Evolutionary conservation across 495 filamentous ascomycete genomes (phyloP).

Genomic region (Wilcoxina mikolae): DNA sequence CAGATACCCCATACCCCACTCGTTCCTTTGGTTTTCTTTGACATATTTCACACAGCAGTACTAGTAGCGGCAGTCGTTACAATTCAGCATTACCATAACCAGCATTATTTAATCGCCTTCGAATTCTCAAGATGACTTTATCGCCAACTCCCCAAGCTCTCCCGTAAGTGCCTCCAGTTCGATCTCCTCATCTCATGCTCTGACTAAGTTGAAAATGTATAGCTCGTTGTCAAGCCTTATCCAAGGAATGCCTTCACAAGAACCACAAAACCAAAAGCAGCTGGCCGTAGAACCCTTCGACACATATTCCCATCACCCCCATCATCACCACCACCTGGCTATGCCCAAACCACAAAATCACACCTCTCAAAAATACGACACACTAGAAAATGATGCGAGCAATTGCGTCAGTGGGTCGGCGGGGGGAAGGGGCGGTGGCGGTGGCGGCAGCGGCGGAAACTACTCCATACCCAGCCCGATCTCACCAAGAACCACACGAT

Average conservation of each 20-base stretch:
- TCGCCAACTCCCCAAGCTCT: background rate
- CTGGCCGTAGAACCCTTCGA: background rate
- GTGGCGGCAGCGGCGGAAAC: background rate
- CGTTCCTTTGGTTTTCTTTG: background rate
- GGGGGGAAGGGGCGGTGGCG: background rate
- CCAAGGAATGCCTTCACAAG: background rate
- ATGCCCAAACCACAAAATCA: background rate
- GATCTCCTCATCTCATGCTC: no score
- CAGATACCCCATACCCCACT: no score
- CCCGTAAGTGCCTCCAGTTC: background rate
- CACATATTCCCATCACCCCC: background rate
- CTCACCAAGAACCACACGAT: conserved; percentile 20
- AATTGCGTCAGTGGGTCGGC: background rate
- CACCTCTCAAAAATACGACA: background rate
- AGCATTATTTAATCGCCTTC: background rate
- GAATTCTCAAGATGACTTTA: background rate
- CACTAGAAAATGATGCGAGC: background rate
- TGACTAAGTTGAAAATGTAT: background rate
- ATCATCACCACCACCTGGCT: background rate
- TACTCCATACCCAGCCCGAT: conserved; percentile 12
- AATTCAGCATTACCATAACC: background rate
- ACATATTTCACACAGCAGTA: background rate
- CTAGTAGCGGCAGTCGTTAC: background rate
- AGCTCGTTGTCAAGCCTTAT: conserved; percentile 1
- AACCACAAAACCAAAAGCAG: background rate